These are phyloP conservation scores for Tylopilus intermedius DNA, from an alignment of 768 basidiomycete genomes.

Conservation along the genomic window DNA sequence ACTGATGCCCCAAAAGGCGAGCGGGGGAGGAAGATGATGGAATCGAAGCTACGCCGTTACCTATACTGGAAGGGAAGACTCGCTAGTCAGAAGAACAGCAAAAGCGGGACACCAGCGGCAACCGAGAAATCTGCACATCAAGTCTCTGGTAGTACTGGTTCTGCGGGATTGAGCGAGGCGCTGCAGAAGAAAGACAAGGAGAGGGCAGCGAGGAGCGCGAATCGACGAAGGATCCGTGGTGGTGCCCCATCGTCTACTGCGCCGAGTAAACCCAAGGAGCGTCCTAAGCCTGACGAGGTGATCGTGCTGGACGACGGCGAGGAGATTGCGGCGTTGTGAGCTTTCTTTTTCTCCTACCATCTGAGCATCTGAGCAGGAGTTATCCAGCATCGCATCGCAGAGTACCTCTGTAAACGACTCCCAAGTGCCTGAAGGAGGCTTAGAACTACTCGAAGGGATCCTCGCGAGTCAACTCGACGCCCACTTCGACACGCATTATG, in stretches of 20 bases:
- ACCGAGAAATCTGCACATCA: slow-evolving; percentile 10
- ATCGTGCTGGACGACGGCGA: slow-evolving; percentile 25
- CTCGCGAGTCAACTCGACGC: slow-evolving; percentile 34
- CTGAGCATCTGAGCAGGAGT: not conserved
- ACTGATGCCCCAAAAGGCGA: slow-evolving; percentile 50
- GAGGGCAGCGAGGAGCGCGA: slow-evolving; percentile 52
- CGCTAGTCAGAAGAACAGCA: slow-evolving; percentile 21
- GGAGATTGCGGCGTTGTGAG: slow-evolving; percentile 58
- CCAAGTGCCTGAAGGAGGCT: slow-evolving; percentile 16
- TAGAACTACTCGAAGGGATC: slow-evolving; percentile 22
- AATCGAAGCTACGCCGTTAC: slow-evolving; percentile 64
- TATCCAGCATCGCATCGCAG: slow-evolving; percentile 19
- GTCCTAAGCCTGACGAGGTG: slow-evolving; percentile 6
- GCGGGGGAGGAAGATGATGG: slow-evolving; percentile 76
- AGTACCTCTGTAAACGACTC: slow-evolving; percentile 12
- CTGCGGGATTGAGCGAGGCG: slow-evolving; percentile 56
- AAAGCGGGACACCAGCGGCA: not conserved
- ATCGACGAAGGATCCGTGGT: slow-evolving; percentile 71
- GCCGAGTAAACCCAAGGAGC: slow-evolving; percentile 9
- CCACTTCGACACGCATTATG: slow-evolving; percentile 76
- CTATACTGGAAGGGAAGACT: slow-evolving; percentile 75
- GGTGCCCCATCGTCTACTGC: slow-evolving; percentile 43
- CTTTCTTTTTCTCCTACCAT: slow-evolving; percentile 3
- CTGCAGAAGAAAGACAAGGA: slow-evolving; percentile 73
- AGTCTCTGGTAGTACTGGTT: slow-evolving; percentile 8